These are phyloP conservation scores for Polyrhizophydium stewartii DNA, from an alignment of 371 early-diverging fungal genomes.

Conservation along the genomic window DNA sequence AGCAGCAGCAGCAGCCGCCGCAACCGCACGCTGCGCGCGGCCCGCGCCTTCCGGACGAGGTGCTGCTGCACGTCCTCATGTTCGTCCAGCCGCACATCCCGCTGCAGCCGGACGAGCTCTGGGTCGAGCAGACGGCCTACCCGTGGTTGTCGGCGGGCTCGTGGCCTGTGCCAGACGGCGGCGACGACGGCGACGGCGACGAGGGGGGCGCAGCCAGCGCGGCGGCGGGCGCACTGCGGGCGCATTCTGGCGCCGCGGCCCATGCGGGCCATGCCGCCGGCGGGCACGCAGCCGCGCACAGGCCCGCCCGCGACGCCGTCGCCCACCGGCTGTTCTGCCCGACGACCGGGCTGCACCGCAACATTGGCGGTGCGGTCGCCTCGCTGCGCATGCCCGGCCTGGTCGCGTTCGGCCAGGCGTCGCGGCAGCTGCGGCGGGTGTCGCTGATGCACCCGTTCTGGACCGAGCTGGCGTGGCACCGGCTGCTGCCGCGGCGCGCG, in stretches of 20 bases:
- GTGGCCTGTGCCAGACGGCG: too few relatives aligned
- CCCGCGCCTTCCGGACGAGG: slow-evolving; percentile 1
- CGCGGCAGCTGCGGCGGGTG: slow-evolving; percentile 4
- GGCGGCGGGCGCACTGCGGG: background rate
- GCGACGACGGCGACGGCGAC: too few relatives aligned
- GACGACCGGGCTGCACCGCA: background rate
- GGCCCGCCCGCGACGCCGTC: too few relatives aligned
- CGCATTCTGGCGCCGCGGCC: too few relatives aligned
- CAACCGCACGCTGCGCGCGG: too few relatives aligned
- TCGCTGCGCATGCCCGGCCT: background rate
- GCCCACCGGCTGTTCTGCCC: too few relatives aligned
- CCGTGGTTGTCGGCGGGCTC: background rate
- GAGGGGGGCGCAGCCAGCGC: background rate
- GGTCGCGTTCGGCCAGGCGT: background rate
- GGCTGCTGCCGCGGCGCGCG: slow-evolving; percentile 2
- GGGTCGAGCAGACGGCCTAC: background rate
- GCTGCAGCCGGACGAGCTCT: background rate
- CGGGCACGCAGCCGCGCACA: background rate
- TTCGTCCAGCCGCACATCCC: background rate
- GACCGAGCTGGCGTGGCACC: slow-evolving; percentile 10
- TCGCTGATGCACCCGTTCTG: slow-evolving; percentile 11
- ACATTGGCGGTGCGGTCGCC: background rate
- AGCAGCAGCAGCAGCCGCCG: too few relatives aligned
- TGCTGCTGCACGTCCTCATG: background rate
- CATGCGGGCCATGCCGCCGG: background rate